These are phyloP conservation scores for Carnegiea gigantea DNA, from an alignment of 179 eudicot species.

Conservation along the genomic window DNA sequence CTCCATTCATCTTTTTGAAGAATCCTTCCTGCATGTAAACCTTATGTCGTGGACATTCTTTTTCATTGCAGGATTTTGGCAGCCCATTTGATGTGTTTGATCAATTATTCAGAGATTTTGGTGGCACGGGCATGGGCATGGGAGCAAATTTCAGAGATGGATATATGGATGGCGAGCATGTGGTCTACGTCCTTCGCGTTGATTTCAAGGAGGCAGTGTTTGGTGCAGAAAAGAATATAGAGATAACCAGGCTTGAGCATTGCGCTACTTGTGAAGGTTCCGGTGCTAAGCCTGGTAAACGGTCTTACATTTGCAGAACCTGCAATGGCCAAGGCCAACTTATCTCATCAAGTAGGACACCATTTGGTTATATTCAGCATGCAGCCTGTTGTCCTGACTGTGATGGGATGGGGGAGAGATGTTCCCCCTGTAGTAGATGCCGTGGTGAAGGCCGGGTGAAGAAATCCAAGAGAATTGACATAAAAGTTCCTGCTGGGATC, in stretches of 20 bases:
- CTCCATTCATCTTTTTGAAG: not conserved
- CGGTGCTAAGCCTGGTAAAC: conserved; percentile 81
- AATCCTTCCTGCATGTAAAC: not conserved
- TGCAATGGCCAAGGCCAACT: conserved; percentile 93
- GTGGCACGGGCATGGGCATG: conserved; percentile 81
- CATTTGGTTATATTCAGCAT: conserved; percentile 84
- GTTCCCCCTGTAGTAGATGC: conserved; percentile 75
- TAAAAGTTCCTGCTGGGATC: conserved; percentile 84
- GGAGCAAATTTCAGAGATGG: conserved; percentile 69
- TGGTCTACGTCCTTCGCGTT: conserved; percentile 55
- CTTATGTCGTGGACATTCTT: not conserved
- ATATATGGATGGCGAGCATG: conserved; percentile 71
- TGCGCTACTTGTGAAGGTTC: conserved; percentile 83
- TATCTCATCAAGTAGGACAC: conserved; percentile 79
- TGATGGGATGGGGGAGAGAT: conserved; percentile 66
- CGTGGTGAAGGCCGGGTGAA: conserved; percentile 73
- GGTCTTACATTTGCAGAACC: conserved; percentile 53
- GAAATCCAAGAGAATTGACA: conserved; percentile 59
- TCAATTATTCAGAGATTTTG: conserved; percentile 65
- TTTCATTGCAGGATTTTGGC: conserved; percentile 64
- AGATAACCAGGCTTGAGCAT: conserved; percentile 66
- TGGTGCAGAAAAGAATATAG: conserved; percentile 79
- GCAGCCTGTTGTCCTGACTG: conserved; percentile 74
- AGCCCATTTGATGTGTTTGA: conserved; percentile 81
- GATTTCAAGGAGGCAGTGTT: conserved; percentile 85